Base-by-base conservation (phyloP, 1,139 yeast genomes). In the Scheffersomyces insectosa region DNA sequence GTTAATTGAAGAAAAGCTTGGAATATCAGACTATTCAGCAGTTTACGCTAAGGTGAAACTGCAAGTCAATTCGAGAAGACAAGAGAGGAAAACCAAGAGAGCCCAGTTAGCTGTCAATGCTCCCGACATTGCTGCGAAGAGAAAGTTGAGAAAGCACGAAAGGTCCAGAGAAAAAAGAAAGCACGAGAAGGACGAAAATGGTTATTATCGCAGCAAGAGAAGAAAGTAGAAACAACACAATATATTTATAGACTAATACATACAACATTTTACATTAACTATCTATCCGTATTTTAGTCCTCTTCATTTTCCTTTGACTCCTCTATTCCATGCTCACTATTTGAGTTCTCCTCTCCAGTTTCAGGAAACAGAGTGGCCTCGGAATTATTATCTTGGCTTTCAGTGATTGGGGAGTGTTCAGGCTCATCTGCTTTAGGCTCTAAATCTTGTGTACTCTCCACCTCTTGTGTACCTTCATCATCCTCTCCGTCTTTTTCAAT, bases 61-160 rank as follows among this genome's bases (percentile, higher is more conserved):
- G 50, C 59, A 60, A 12, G 84, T 91, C 15, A 68, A 68, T 35
- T 71, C 72, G 28, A 77, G 89, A 62, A 80, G 98, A 57, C 77
- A 77, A 48, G 95, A 88, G 40, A 81, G 98, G 65, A 83, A 75
- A 57, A 78, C 87, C 1, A 85, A 83, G 59, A 76, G 91, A 45
- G 86, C 96, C 0, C 84, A 87, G 49, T 68, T 88, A 62, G 88
- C 91, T 1, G 75, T 91, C 4, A 77, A 77, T 11, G 87, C 88
- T 4, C 99, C 99, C 0, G 96, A 86, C 15, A 66, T 79, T 36
- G 84, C 88, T 20, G 95, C 97, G 3, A 79, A 77, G 56, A 80
- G 87, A 62, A 88, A 87, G 66, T 61, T 88, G 55, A 84, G 75
- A 65, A 88, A 87, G 62, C 96, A 90, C 66, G 80, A 76, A 40